Conservation (phyloP, 306 rosid species). For the Ziziphus jujuba region DNA sequence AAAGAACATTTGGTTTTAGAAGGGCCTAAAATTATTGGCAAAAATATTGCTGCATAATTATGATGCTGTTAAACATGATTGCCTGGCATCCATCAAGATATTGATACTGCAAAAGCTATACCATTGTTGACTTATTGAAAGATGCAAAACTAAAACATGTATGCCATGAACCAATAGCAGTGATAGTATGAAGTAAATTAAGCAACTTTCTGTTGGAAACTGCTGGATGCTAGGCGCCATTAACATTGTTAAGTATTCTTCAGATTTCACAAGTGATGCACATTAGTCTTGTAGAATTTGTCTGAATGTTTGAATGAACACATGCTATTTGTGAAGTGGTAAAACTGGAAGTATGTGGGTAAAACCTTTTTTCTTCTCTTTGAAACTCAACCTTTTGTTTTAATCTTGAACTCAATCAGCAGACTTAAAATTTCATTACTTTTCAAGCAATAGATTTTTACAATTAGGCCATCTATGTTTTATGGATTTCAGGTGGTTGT, state of each 20-base stretch:
- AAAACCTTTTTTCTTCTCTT: background rate
- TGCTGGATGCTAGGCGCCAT: too few species aligned
- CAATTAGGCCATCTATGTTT: background rate
- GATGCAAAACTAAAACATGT: slow-evolving; percentile 1
- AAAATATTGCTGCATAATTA: background rate
- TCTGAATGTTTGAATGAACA: background rate
- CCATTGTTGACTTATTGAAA: background rate
- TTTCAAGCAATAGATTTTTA: background rate
- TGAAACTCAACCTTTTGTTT: too few species aligned
- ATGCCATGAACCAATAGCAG: background rate
- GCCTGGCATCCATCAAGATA: background rate
- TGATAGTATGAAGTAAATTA: too few species aligned
- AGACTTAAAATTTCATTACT: background rate
- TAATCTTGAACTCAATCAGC: background rate
- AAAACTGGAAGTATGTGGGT: background rate
- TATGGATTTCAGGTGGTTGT: background rate
- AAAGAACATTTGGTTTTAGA: background rate
- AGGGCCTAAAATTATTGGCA: background rate
- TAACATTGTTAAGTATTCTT: background rate
- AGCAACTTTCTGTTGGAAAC: too few species aligned
- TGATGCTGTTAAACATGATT: slow-evolving; percentile 1
- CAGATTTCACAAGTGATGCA: too few species aligned
- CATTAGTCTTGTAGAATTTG: background rate
- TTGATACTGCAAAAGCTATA: background rate
- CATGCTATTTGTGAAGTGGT: slow-evolving; percentile 1